Conservation (phyloP, 805 yeast species). For the Yamadazyma laniorum region DNA sequence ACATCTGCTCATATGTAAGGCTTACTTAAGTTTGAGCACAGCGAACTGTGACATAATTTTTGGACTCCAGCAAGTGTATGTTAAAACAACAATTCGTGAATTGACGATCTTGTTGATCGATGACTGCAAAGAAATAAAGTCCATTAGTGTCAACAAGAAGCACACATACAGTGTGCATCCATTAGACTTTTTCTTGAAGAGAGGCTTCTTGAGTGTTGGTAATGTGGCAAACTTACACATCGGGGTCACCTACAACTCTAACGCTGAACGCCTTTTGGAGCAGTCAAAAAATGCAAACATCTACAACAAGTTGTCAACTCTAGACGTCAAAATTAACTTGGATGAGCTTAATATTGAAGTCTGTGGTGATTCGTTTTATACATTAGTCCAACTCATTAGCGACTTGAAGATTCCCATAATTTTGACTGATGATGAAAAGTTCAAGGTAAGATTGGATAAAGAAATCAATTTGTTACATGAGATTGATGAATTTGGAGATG, state of each 20-base stretch:
- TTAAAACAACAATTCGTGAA: slow-evolving; percentile 49
- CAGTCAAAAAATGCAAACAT: slow-evolving; percentile 4
- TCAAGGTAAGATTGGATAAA: slow-evolving; percentile 34
- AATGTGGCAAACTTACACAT: slow-evolving; percentile 37
- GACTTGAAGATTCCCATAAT: slow-evolving; percentile 71
- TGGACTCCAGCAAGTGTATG: slow-evolving; percentile 26
- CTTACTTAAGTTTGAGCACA: slow-evolving; percentile 48
- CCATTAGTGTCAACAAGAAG: neutral
- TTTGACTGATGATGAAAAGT: slow-evolving; percentile 60
- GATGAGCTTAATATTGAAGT: slow-evolving; percentile 51
- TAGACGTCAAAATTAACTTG: slow-evolving; percentile 47
- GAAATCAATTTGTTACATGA: slow-evolving; percentile 42
- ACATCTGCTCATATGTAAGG: slow-evolving; percentile 53
- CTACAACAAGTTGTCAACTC: slow-evolving; percentile 20
- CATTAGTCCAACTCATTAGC: slow-evolving; percentile 61
- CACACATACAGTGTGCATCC: neutral
- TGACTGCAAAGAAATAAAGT: slow-evolving; percentile 35
- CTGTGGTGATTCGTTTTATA: slow-evolving; percentile 84
- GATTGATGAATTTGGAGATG: slow-evolving; percentile 32
- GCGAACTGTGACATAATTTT: slow-evolving; percentile 53
- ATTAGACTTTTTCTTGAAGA: neutral
- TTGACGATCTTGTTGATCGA: slow-evolving; percentile 61
- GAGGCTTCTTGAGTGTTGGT: slow-evolving; percentile 57
- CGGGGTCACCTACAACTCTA: slow-evolving; percentile 20
- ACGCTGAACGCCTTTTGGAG: slow-evolving; percentile 4